Evolutionary conservation across 805 yeast species (phyloP).

Genomic region (Suhomyces pyralidae): DNA sequence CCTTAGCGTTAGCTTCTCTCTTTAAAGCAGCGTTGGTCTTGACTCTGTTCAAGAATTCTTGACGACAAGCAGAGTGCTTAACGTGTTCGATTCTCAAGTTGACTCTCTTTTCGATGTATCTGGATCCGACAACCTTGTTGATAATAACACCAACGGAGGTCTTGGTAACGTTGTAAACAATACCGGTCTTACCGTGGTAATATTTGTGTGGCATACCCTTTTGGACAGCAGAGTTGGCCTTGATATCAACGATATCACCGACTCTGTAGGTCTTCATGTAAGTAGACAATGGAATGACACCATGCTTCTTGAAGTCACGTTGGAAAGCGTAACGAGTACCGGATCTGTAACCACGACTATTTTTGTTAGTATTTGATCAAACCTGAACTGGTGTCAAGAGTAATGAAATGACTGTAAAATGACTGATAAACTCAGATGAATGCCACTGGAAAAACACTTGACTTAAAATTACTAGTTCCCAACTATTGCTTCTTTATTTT

Average conservation of each 20-base stretch:
- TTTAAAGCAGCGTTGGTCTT: conserved; percentile 92
- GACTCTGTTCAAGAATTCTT: conserved; percentile 98
- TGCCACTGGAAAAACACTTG: neutral
- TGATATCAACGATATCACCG: conserved; percentile 99
- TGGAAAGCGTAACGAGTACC: conserved; percentile 99
- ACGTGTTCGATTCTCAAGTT: conserved; percentile 98
- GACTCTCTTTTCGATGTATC: conserved; percentile 98
- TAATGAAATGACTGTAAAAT: neutral
- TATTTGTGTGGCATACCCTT: conserved; percentile 99
- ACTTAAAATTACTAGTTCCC: too few species aligned
- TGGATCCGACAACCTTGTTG: conserved; percentile 98
- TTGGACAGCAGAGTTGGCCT: conserved; percentile 98
- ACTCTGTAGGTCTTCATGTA: conserved; percentile 98
- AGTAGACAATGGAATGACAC: conserved; percentile 89
- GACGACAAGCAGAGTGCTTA: conserved; percentile 99
- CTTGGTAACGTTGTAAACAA: conserved; percentile 98
- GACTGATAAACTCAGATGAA: neutral
- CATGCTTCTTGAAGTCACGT: conserved; percentile 99
- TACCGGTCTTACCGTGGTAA: conserved; percentile 99
- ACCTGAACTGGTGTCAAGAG: neutral
- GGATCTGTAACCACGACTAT: conserved; percentile 96
- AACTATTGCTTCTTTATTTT: neutral
- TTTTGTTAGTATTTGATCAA: conserved; percentile 6
- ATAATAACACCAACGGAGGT: conserved; percentile 96
- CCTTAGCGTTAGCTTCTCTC: conserved; percentile 92